Base-by-base conservation (phyloP, 805 yeast genomes). In the Aciculoconidium aculeatum region DNA sequence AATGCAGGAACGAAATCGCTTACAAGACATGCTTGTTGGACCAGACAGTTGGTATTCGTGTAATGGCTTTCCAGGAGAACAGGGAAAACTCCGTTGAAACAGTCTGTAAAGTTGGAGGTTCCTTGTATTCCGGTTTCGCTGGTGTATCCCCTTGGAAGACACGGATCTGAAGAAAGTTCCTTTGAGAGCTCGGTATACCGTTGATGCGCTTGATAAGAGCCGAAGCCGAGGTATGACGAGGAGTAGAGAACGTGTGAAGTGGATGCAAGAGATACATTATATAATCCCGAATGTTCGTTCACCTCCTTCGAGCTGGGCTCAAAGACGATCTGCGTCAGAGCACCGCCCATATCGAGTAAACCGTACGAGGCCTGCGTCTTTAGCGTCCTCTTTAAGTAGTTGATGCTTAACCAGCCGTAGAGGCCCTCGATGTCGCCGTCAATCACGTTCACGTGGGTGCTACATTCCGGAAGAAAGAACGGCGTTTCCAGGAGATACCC, bases 361-460 rank as follows among this genome's bases (percentile, higher is more conserved):
- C 84, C 85, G 36, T 65, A 75, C 0, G 81, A 69, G 8, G 62
- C 49, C 32, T 64, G 67, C 25, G 55, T 53, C 25, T 64, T 58
- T 19, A 74, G 53, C 0, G 72, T 45, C 1, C 73, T 74, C 16
- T 69, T 58, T 37, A 75, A 46, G 29, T 73, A 75, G 44, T 79
- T 80, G 15, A 77, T 48, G 0, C 81, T 68, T 6, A 78, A 52
- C 86, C 86, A 80, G 2, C 80, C 77, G 40, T 75, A 75, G 8
- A 78, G 37, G 0, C 85, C 86, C 47, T 80, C 86, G 3, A 64
- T 52, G 36, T 77, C 80, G 0, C 85, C 86, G 34, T 73, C 75
- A 6, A 80, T 68, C 8, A 75, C 63, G 37, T 72, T 72, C 12
- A 78, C 57, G 45, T 79, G 86, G 2, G 72, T 51, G 3, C 50